Evolutionary conservation across 306 rosid genomes (phyloP).

Genomic region (Prunus mongolica): DNA sequence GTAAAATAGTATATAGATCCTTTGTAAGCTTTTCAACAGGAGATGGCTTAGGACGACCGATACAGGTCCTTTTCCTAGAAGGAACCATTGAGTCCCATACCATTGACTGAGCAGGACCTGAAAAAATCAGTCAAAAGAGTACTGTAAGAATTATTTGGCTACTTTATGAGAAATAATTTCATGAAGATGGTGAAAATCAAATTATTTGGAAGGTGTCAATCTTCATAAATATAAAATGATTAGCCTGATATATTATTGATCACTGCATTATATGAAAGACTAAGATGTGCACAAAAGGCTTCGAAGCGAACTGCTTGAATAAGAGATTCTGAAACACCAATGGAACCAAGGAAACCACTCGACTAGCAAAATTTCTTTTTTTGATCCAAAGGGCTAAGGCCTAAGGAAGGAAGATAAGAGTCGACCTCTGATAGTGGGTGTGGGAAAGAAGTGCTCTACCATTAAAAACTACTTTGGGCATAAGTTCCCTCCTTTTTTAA

Average conservation of each 20-base stretch:
- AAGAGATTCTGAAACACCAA: background rate
- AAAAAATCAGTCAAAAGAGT: conserved; percentile 23
- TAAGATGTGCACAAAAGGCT: background rate
- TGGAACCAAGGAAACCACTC: background rate
- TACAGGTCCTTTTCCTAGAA: conserved; percentile 89
- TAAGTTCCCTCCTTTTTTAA: too few species aligned
- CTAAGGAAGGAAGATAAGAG: background rate
- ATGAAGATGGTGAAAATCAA: background rate
- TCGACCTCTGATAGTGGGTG: background rate
- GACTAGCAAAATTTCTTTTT: background rate
- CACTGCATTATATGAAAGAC: background rate
- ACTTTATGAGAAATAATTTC: background rate
- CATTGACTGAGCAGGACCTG: conserved; percentile 90
- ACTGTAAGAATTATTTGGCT: conserved; percentile 23
- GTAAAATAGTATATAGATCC: conserved; percentile 86
- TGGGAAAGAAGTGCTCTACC: background rate
- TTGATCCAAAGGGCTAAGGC: background rate
- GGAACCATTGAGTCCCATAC: conserved; percentile 92
- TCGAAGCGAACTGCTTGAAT: conserved; percentile 4
- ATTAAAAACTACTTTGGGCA: background rate
- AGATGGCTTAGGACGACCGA: conserved; percentile 77
- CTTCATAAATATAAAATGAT: background rate
- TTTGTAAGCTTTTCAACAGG: conserved; percentile 91
- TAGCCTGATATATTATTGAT: background rate
- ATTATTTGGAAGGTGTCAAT: background rate